Percentiles rank a stretch among this genome's conserved stretches.
These are phyloP conservation scores for Metarhizium guizhouense DNA, from an alignment of 2,329 filamentous ascomycete species.

Conservation along the genomic window DNA sequence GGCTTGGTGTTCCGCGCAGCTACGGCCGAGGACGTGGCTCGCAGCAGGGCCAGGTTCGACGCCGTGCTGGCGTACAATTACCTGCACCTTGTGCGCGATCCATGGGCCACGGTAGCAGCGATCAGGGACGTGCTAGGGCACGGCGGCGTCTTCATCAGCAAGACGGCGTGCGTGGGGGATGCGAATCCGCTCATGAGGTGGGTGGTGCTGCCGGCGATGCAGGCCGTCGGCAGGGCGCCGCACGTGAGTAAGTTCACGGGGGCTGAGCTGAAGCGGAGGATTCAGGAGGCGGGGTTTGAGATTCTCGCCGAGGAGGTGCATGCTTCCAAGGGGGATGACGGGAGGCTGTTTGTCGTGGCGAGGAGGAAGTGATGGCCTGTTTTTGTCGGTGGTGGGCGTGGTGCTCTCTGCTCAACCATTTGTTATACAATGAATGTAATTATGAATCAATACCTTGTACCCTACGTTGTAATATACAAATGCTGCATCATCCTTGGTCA, in stretches of 20 bases:
- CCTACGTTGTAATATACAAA: too few relatives aligned
- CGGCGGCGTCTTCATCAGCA: slow-evolving; percentile 10
- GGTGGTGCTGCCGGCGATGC: slow-evolving; percentile 7
- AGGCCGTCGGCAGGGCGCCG: slow-evolving; percentile 2
- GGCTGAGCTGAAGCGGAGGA: neutral
- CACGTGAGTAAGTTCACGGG: slow-evolving; percentile 1
- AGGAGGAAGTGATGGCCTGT: neutral
- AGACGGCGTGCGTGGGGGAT: slow-evolving; percentile 10
- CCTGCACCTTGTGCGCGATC: slow-evolving; percentile 10
- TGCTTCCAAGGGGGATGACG: slow-evolving; percentile 5
- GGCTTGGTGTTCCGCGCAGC: neutral
- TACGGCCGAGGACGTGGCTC: slow-evolving; percentile 1
- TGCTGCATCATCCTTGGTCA: too few relatives aligned
- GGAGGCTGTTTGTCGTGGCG: slow-evolving; percentile 9
- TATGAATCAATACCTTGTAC: too few relatives aligned
- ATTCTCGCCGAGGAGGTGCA: slow-evolving; percentile 7
- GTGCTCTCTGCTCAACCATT: neutral
- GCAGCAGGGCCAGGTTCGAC: neutral
- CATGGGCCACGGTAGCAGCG: slow-evolving; percentile 4
- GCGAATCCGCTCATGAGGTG: slow-evolving; percentile 4
- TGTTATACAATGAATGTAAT: too few relatives aligned
- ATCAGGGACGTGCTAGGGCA: slow-evolving; percentile 6
- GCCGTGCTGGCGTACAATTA: slow-evolving; percentile 12
- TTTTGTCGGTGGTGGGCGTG: neutral
- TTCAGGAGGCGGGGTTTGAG: slow-evolving; percentile 7